Percentiles rank a stretch among this genome's conserved stretches.
Conservation (phyloP, 176 grass and related monocot genomes). For the Musa troglodytarum region DNA sequence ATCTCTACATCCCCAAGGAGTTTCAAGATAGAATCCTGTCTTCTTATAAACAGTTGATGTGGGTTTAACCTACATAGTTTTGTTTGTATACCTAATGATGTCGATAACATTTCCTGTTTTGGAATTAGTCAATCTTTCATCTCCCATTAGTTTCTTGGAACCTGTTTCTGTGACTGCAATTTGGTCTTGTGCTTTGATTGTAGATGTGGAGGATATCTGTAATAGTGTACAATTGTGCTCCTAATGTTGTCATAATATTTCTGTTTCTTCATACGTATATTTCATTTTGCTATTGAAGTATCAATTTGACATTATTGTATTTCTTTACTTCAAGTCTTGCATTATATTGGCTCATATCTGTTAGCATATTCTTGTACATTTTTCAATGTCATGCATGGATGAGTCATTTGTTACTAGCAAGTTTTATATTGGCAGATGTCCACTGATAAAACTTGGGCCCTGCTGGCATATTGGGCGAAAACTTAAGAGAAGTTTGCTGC, state of each 20-base stretch:
- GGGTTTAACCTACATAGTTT: neutral
- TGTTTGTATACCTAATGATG: neutral
- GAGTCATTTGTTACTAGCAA: neutral
- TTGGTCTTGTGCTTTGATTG: too few relatives aligned
- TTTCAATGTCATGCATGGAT: neutral
- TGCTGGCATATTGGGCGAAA: neutral
- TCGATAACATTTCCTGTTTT: neutral
- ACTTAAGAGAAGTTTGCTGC: neutral
- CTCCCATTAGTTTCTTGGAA: neutral
- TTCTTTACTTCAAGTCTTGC: neutral
- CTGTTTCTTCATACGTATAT: neutral
- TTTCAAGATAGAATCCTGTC: neutral
- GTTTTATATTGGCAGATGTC: too few relatives aligned
- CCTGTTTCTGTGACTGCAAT: too few relatives aligned
- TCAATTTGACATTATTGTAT: neutral
- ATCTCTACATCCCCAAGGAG: neutral
- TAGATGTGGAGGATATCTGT: too few relatives aligned
- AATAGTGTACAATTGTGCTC: too few relatives aligned
- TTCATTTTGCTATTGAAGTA: neutral
- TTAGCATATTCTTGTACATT: neutral
- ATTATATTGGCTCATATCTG: neutral
- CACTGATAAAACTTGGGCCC: neutral
- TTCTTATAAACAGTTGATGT: neutral
- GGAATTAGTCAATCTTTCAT: neutral
- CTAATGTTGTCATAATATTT: too few relatives aligned